Percentiles rank a stretch among this genome's conserved stretches.
Conservation (phyloP, 257 asterid species). For the Jacaranda copaia region DNA sequence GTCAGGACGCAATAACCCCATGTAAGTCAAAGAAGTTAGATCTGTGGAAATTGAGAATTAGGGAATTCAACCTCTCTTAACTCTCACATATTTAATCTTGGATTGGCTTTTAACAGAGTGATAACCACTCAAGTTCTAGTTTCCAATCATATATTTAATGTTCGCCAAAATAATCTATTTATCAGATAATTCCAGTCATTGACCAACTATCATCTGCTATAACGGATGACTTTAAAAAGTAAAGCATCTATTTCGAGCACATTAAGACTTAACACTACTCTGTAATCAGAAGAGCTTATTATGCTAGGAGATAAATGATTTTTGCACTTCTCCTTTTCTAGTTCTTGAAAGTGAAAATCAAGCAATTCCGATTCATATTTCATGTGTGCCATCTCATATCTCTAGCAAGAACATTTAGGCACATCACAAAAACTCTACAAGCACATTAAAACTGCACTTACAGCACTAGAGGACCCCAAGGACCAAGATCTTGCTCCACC, state of each 20-base stretch:
- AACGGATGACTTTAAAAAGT: background rate
- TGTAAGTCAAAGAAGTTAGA: background rate
- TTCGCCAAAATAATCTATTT: background rate
- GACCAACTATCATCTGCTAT: background rate
- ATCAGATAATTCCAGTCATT: background rate
- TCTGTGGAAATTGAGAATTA: background rate
- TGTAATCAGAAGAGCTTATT: background rate
- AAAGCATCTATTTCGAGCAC: background rate
- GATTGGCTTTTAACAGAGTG: background rate
- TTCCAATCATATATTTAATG: background rate
- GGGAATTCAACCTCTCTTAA: background rate
- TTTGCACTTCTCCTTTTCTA: background rate
- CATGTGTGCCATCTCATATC: background rate
- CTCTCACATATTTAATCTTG: background rate
- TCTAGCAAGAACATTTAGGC: constrained; percentile 1
- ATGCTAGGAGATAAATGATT: constrained; percentile 14
- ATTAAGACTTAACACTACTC: background rate
- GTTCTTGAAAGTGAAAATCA: background rate
- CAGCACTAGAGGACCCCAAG: constrained; percentile 97
- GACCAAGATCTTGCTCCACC: constrained; percentile 90
- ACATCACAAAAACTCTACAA: background rate
- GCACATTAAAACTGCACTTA: constrained; percentile 52
- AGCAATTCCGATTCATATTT: constrained; percentile 7
- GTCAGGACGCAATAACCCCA: background rate
- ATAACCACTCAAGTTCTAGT: background rate